These are phyloP conservation scores for Actinidia chinensis DNA, from an alignment of 179 eudicot species.

Conservation along the genomic window DNA sequence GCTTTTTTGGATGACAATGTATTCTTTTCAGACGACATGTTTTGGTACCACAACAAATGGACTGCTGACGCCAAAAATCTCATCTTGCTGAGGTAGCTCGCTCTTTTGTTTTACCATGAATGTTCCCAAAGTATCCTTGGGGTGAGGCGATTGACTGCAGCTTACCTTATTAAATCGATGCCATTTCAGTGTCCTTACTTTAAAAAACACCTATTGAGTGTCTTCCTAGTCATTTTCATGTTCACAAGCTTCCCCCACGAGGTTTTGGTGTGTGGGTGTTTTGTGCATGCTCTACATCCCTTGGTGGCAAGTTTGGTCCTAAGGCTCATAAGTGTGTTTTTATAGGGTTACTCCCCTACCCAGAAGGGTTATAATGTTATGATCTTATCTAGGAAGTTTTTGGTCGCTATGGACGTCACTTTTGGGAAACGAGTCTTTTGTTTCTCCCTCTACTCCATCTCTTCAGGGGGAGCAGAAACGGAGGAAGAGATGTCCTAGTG, in stretches of 20 bases:
- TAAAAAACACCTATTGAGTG: not conserved
- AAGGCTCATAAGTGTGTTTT: not conserved
- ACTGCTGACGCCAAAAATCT: not conserved
- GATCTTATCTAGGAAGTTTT: not conserved
- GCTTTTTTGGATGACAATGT: not conserved
- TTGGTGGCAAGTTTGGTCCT: not conserved
- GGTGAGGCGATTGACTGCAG: not conserved
- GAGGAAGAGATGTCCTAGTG: not conserved
- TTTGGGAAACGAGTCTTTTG: not conserved
- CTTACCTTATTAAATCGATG: not conserved
- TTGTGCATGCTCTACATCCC: conserved; percentile 1
- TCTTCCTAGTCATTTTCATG: not conserved
- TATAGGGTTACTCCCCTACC: not conserved
- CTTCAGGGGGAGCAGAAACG: no score
- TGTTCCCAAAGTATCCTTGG: not conserved
- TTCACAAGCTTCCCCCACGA: not conserved
- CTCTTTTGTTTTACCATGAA: not conserved
- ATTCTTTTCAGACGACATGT: not conserved
- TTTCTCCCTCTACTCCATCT: not conserved
- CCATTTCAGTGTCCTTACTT: not conserved
- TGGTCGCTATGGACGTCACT: not conserved
- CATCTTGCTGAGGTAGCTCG: not conserved
- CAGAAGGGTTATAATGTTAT: not conserved
- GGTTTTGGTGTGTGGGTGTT: not conserved
- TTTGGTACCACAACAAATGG: not conserved